Percentiles rank a stretch among this genome's conserved stretches.
These are phyloP conservation scores for Ogataea nonfermentans DNA, from an alignment of 805 yeast genomes.

Conservation along the genomic window DNA sequence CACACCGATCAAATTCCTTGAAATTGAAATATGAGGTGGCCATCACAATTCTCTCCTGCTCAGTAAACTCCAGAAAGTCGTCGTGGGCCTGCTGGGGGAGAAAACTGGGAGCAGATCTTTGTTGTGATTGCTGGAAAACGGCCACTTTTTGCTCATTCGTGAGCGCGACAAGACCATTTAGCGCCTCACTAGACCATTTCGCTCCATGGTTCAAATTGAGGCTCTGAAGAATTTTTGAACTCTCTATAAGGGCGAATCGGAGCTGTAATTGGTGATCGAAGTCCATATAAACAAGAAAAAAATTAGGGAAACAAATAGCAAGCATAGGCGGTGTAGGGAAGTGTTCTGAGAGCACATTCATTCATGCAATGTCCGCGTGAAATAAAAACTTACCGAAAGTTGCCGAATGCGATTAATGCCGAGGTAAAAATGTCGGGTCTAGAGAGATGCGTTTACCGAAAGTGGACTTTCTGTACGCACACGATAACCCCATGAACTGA, in stretches of 20 bases:
- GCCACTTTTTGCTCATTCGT: conserved; percentile 22
- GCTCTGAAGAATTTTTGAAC: conserved; percentile 46
- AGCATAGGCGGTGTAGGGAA: conserved; percentile 2
- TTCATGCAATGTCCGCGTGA: not conserved
- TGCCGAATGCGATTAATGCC: too few relatives aligned
- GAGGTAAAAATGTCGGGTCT: too few relatives aligned
- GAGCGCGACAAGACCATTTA: conserved; percentile 50
- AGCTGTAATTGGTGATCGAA: conserved; percentile 29
- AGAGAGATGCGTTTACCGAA: too few relatives aligned
- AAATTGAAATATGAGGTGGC: conserved; percentile 77
- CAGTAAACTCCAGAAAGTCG: conserved; percentile 31
- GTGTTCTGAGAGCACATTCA: not conserved
- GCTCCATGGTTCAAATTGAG: conserved; percentile 67
- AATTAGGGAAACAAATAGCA: not conserved
- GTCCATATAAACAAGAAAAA: conserved; percentile 23
- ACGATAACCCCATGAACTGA: too few relatives aligned
- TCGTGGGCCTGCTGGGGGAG: conserved; percentile 20
- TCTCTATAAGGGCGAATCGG: conserved; percentile 34
- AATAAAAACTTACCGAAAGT: too few relatives aligned
- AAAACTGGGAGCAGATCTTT: conserved; percentile 9
- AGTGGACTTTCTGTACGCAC: too few relatives aligned
- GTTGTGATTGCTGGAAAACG: conserved; percentile 21
- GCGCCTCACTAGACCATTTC: conserved; percentile 84
- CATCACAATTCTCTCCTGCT: conserved; percentile 48
- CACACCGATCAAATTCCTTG: conserved; percentile 81